Conservation (phyloP, 345 rosid genomes). For the Citrus reticulata region DNA sequence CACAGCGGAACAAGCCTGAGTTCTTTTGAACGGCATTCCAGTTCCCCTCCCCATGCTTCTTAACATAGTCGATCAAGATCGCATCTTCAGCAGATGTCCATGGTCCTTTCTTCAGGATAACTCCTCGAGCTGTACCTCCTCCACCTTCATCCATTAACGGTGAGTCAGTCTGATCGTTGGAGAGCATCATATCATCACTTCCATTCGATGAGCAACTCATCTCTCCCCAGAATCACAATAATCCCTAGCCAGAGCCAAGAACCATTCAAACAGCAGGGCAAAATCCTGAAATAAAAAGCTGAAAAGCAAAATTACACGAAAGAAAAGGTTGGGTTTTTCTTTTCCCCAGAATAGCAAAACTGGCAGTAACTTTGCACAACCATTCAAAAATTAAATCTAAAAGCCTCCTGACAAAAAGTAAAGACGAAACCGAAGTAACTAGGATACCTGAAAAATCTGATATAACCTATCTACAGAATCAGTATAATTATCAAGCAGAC, state of each 20-base stretch:
- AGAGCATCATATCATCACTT: constrained; percentile 55
- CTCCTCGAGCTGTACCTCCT: constrained; percentile 45
- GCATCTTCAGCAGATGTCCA: constrained; percentile 98
- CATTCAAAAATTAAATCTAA: constrained; percentile 2
- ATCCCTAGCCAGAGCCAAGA: constrained; percentile 30
- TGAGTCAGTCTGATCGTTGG: constrained; percentile 50
- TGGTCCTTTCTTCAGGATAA: constrained; percentile 86
- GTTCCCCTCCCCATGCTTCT: constrained; percentile 96
- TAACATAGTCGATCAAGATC: constrained; percentile 79
- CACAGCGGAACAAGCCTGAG: constrained; percentile 86
- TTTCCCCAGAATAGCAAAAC: background rate
- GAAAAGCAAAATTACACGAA: constrained; percentile 5
- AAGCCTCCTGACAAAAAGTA: background rate
- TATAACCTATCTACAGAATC: background rate
- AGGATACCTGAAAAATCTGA: background rate
- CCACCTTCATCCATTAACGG: constrained; percentile 48
- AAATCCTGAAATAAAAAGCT: constrained; percentile 35
- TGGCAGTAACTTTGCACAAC: constrained; percentile 12
- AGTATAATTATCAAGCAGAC: background rate
- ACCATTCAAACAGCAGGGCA: constrained; percentile 34
- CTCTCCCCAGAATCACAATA: constrained; percentile 37
- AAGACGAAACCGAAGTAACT: constrained; percentile 6
- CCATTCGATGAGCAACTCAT: constrained; percentile 70
- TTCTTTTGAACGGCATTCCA: constrained; percentile 95
- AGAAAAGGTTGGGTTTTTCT: background rate